Evolutionary conservation across 805 yeast genomes (phyloP).

Genomic region (Ogataea corticis): DNA sequence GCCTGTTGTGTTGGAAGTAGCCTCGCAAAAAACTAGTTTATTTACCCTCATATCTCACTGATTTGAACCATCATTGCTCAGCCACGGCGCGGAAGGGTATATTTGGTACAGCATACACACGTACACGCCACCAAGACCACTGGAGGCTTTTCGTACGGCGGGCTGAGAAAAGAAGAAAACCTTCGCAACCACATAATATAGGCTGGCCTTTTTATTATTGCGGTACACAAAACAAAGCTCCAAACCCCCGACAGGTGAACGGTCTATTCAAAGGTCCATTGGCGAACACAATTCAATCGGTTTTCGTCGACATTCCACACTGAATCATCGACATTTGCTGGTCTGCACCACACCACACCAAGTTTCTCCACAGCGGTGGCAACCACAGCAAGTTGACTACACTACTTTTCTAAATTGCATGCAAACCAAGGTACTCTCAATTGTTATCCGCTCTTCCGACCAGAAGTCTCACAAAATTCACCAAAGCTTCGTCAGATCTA

Average conservation of each 20-base stretch:
- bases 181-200: constrained; percentile 2
- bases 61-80: no score
- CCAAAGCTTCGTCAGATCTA: no score
- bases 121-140: neutral
- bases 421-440: neutral
- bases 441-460: neutral
- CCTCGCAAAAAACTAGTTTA: neutral
- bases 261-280: neutral
- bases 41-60: no score
- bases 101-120: neutral
- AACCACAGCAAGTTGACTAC: no score
- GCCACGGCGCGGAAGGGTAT: neutral
- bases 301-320: neutral
- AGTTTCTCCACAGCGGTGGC: no score
- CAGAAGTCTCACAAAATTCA: neutral
- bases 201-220: constrained; percentile 3
- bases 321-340: neutral
- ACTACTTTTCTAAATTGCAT: neutral
- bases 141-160: neutral
- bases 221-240: neutral
- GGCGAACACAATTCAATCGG: neutral
- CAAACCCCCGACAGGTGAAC: neutral
- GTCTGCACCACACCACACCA: neutral
- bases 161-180: neutral
- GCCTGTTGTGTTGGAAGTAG: neutral